Percentiles rank a stretch among this genome's conserved stretches.
Conservation (phyloP, 2,329 filamentous ascomycete genomes). For the Juglanconis juglandina region DNA sequence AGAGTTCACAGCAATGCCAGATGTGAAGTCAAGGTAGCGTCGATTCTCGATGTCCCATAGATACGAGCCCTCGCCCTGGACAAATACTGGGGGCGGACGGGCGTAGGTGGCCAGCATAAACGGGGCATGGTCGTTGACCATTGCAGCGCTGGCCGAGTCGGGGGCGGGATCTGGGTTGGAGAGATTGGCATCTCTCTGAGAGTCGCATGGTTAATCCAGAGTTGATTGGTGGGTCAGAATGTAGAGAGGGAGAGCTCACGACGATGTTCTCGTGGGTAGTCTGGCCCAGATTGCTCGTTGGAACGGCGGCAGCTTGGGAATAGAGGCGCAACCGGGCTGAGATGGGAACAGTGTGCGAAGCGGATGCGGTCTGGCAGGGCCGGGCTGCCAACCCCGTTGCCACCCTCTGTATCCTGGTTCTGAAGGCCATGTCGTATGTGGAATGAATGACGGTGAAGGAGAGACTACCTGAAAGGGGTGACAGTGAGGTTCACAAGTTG, state of each 20-base stretch:
- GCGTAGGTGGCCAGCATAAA: constrained; percentile 97
- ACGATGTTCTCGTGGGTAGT: constrained; percentile 31
- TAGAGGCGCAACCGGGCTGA: constrained; percentile 23
- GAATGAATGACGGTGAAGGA: background rate
- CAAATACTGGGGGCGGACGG: constrained; percentile 84
- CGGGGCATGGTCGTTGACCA: constrained; percentile 72
- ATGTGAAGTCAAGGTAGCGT: constrained; percentile 89
- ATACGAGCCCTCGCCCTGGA: constrained; percentile 81
- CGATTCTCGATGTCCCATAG: constrained; percentile 87
- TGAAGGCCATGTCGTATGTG: constrained; percentile 15
- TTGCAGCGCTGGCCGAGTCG: constrained; percentile 70
- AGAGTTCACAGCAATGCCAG: constrained; percentile 92
- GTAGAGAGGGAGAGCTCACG: constrained; percentile 24
- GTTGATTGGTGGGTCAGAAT: background rate
- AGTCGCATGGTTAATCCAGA: background rate
- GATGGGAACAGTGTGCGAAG: background rate
- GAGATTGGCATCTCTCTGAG: constrained; percentile 32
- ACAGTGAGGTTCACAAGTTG: background rate
- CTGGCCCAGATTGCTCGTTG: constrained; percentile 34
- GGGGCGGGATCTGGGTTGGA: constrained; percentile 69
- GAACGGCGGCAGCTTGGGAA: constrained; percentile 33
- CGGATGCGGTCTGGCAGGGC: constrained; percentile 2
- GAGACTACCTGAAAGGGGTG: background rate
- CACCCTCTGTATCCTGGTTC: constrained; percentile 9
- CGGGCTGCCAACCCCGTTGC: constrained; percentile 16